Conservation (phyloP, 805 yeast species). For the Lipomyces lipofer region DNA sequence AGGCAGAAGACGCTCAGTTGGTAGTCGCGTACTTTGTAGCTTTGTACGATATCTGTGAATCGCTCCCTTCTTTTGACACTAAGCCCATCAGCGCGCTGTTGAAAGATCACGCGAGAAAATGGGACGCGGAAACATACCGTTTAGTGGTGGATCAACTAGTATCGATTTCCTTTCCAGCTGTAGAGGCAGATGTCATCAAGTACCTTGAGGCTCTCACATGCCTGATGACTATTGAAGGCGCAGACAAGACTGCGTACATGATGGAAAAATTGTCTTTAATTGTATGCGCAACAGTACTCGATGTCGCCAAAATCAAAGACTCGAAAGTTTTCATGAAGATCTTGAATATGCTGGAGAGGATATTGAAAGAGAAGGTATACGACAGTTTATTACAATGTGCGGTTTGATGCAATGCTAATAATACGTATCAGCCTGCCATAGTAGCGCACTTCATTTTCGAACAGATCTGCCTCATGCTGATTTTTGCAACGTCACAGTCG, state of each 20-base stretch:
- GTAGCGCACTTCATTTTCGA: constrained; percentile 70
- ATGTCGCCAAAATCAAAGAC: constrained; percentile 37
- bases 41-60: constrained; percentile 1
- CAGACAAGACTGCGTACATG: background rate
- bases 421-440: constrained; percentile 57
- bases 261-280: constrained; percentile 9
- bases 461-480: constrained; percentile 47
- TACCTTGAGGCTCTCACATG: constrained; percentile 8
- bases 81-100: background rate
- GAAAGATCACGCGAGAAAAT: background rate
- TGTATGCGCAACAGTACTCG: constrained; percentile 10
- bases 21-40: background rate
- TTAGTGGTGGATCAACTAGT: background rate
- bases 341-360: constrained; percentile 42
- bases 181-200: background rate
- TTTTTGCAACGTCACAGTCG: constrained; percentile 34
- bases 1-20: background rate
- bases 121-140: background rate
- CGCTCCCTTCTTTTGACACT: background rate
- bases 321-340: constrained; percentile 24
- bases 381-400: no score
- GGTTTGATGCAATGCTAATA: no score
- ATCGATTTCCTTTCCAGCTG: background rate
- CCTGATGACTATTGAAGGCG: background rate
- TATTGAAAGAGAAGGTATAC: constrained; percentile 53